Evolutionary conservation across 192 early-diverging fungal species (phyloP).

Genomic region (Linnemannia elongata): DNA sequence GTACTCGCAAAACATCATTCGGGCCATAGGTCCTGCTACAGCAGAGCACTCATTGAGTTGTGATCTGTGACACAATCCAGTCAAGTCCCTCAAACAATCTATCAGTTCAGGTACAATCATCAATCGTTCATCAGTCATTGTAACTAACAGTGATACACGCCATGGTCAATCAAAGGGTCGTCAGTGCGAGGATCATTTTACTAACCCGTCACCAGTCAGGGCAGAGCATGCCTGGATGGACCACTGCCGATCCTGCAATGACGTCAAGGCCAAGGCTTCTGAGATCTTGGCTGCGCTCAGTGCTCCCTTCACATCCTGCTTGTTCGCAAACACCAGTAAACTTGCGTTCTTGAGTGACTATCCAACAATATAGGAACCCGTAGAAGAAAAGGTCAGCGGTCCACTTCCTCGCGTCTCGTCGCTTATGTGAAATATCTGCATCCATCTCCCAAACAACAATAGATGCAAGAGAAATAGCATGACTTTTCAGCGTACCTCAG

Average conservation of each 20-base stretch:
- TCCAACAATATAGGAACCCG: not conserved
- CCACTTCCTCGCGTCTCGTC: not conserved
- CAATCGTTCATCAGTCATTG: not conserved
- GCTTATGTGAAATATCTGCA: not conserved
- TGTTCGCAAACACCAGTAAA: constrained; percentile 77
- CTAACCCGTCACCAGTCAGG: constrained; percentile 76
- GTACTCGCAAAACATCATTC: not conserved
- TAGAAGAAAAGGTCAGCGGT: not conserved
- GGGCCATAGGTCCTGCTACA: not conserved
- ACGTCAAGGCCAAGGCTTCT: constrained; percentile 67
- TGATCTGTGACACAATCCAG: constrained; percentile 71
- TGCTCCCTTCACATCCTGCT: constrained; percentile 77
- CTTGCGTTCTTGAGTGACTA: constrained; percentile 71
- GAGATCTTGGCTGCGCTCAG: constrained; percentile 74
- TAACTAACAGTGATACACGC: not conserved
- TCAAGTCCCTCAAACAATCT: constrained; percentile 71
- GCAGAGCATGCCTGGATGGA: constrained; percentile 82
- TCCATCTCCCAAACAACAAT: not conserved
- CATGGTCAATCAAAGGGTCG: not conserved
- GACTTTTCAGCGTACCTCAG: constrained; percentile 59
- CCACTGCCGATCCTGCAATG: constrained; percentile 77
- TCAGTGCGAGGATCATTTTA: not conserved
- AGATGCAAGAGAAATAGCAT: not conserved
- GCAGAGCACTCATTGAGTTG: constrained; percentile 12
- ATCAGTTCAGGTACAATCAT: constrained; percentile 2